Evolutionary conservation across 495 filamentous ascomycete genomes (phyloP).

Genomic region (Cercophora newfieldiana): DNA sequence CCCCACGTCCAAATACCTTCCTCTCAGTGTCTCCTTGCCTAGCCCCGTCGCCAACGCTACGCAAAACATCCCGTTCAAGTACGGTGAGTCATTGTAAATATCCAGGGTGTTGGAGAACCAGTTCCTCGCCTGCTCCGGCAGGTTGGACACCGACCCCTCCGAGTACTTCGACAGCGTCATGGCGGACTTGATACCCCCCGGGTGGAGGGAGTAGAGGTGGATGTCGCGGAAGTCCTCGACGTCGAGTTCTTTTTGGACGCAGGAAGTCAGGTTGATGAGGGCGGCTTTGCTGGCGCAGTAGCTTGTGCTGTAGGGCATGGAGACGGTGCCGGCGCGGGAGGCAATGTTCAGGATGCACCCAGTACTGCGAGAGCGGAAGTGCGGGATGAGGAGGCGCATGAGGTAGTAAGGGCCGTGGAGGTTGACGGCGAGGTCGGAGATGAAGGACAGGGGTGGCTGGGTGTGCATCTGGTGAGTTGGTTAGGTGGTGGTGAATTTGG

Average conservation of each 20-base stretch:
- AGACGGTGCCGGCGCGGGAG: conserved; percentile 34
- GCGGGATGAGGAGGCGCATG: conserved; percentile 33
- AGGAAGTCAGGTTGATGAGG: conserved; percentile 38
- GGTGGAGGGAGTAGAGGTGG: conserved; percentile 37
- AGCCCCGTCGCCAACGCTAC: conserved; percentile 34
- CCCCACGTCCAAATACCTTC: conserved; percentile 34
- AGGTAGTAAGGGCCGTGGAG: conserved; percentile 51
- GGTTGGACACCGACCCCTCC: conserved; percentile 21
- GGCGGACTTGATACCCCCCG: conserved; percentile 35
- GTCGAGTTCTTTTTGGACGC: conserved; percentile 36
- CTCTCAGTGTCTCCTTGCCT: conserved; percentile 29
- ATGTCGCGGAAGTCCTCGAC: conserved; percentile 30
- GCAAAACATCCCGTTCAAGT: conserved; percentile 40
- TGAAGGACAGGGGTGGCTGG: conserved; percentile 43
- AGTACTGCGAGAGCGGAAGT: conserved; percentile 26
- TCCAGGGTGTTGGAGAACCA: conserved; percentile 27
- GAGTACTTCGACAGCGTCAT: conserved; percentile 38
- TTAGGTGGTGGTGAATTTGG: not conserved
- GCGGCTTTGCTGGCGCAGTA: conserved; percentile 40
- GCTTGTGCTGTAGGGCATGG: conserved; percentile 33
- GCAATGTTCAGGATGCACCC: conserved; percentile 39
- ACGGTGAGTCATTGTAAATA: conserved; percentile 36
- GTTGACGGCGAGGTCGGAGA: conserved; percentile 59
- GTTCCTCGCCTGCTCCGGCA: conserved; percentile 22
- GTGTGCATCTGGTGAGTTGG: conserved; percentile 21